Conservation (phyloP, 2,329 filamentous ascomycete species). For the Cucurbitaria berberidis region DNA sequence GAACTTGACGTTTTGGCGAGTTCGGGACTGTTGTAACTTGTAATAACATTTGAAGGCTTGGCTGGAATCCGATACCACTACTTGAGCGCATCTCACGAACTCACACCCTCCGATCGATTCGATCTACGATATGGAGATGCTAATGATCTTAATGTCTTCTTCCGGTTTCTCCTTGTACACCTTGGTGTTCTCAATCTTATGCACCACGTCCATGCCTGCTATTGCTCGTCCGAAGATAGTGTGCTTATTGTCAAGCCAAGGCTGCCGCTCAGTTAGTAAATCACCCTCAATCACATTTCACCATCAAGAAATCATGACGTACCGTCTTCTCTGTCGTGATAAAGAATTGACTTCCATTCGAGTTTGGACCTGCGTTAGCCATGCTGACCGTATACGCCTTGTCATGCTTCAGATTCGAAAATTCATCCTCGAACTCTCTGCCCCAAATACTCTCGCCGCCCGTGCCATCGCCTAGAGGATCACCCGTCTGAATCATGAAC, state of each 20-base stretch:
- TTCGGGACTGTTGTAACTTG: background rate
- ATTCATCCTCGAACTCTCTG: conserved; percentile 91
- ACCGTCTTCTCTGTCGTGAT: conserved; percentile 96
- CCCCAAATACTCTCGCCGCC: conserved; percentile 93
- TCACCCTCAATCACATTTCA: background rate
- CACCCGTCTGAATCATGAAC: conserved; percentile 95
- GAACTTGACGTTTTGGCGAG: conserved; percentile 18
- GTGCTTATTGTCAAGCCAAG: conserved; percentile 95
- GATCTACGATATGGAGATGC: conserved; percentile 62
- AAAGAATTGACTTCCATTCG: conserved; percentile 97
- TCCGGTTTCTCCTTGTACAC: conserved; percentile 92
- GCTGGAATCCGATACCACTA: background rate
- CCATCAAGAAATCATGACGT: conserved; percentile 52
- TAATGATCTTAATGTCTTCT: conserved; percentile 97
- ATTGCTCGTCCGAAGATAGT: conserved; percentile 93
- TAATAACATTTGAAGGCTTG: background rate
- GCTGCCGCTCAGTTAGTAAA: conserved; percentile 54
- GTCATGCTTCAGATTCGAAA: conserved; percentile 88
- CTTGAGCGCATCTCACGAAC: background rate
- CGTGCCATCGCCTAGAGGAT: conserved; percentile 86
- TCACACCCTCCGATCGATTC: background rate
- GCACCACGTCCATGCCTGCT: conserved; percentile 90
- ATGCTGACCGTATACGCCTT: conserved; percentile 96
- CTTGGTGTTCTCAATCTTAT: conserved; percentile 90
- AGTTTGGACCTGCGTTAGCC: conserved; percentile 95